Base-by-base conservation (phyloP, 2,329 filamentous ascomycete species). In the Davidsoniella eucalypti region DNA sequence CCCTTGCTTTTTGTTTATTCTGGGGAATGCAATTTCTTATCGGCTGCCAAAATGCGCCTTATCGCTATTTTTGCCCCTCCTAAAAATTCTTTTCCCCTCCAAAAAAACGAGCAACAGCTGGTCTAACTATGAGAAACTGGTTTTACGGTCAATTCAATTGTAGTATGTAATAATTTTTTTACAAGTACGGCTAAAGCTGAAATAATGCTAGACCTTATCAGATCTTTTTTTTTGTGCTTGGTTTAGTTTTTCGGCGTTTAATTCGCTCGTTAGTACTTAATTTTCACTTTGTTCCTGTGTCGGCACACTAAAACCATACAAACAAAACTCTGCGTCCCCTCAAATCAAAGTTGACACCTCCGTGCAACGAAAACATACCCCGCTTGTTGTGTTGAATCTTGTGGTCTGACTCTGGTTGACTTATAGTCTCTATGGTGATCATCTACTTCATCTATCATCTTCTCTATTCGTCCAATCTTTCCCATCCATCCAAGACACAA, bases 11-110 rank as follows among this genome's bases (percentile, higher is more conserved):
- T 12, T 26, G 21, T 23, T 5, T 5, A 29, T 33, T n/a, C 29
- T 44, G 48, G 8, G 29, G 9, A n/a, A n/a, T n/a, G n/a, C n/a
- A 40, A 14, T n/a, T 29, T 16, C 21, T 50, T 43, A 50, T 43
- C 41, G 17, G 23, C 38, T 44, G 14, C 16, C 29, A 44, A 44
- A 50, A 44, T 25, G 33, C 5, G 5, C 4, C 8, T 2, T 29
- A 8, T 23, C 21, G 41, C 44, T 44, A 50, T 44, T 48, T 52
- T 52, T 50, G 51, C 54, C 54, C 54, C 54, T 50, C 51, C 53
- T 49, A 53, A 52, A 56, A 53, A 53, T 50, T 54, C 44, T 54
- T 51, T 54, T 50, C 38, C 49, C 36, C 48, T 44, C 36, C 36
- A 33, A 46, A 37, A 36, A 46, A 26, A 21, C 5, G 12, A 33